Conservation (phyloP, 78 protist genomes). For the slime mould (Dictyostelium discoideum) region dicty_2.7 NC_007088.5:6233001-6233500, state of each 20-base stretch:
- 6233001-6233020: neutral
- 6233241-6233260: neutral
- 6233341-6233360: neutral
- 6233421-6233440: neutral
- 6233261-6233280: neutral
- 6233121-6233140: neutral
- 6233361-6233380: neutral
- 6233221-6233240: neutral
- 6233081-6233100: neutral
- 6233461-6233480: conserved; percentile 6
- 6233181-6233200: neutral
- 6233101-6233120: neutral
- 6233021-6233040: neutral
- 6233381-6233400: neutral
- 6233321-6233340: neutral
- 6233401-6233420: neutral
- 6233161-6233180: neutral
- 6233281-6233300: conserved; percentile 25
- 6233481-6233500: neutral
- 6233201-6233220: neutral
- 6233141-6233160: neutral
- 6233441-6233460: neutral
- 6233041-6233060: neutral
- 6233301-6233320: neutral
- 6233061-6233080: neutral